A percentile compares a stretch with the other conserved stretches of the same genome.
Conservation (phyloP, 2,329 filamentous ascomycete species). For the Cytospora paraplurivora region DNA sequence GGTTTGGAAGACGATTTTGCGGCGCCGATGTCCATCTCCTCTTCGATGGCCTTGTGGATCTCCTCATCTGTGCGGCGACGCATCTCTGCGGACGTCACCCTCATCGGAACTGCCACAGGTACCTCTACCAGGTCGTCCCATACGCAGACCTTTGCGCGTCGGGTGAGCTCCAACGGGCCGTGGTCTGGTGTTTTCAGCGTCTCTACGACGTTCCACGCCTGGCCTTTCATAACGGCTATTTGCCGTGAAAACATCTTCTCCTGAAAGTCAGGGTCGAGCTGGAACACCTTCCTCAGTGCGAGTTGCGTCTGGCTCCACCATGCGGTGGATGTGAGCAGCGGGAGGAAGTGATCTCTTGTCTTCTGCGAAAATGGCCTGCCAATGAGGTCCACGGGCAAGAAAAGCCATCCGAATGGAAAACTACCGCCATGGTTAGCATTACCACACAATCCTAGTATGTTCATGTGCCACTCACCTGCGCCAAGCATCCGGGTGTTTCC, state of each 20-base stretch:
- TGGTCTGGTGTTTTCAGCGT: conserved; percentile 92
- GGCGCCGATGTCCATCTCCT: conserved; percentile 90
- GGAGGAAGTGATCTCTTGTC: conserved; percentile 93
- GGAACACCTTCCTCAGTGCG: conserved; percentile 83
- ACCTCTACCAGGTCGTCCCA: conserved; percentile 99
- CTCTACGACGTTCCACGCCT: conserved; percentile 99
- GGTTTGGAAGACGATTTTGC: conserved; percentile 56
- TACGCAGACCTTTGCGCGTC: conserved; percentile 87
- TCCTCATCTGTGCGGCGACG: conserved; percentile 62
- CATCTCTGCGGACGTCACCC: conserved; percentile 81
- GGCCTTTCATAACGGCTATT: conserved; percentile 98
- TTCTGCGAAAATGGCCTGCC: conserved; percentile 94
- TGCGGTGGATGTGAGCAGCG: conserved; percentile 86
- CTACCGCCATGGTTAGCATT: conserved; percentile 50
- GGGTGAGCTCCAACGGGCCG: conserved; percentile 88
- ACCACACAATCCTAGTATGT: neutral
- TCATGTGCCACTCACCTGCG: conserved; percentile 47
- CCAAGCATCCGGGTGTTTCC: conserved; percentile 96
- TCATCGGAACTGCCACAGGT: conserved; percentile 89
- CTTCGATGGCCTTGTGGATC: conserved; percentile 58
- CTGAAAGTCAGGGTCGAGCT: conserved; percentile 92
- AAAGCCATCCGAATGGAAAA: conserved; percentile 98
- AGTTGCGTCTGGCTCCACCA: conserved; percentile 98
- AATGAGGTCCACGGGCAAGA: conserved; percentile 93
- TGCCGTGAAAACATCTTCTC: conserved; percentile 99